A percentile compares a stretch with the other conserved stretches of the same genome.
Evolutionary conservation across 495 filamentous ascomycete species (phyloP).

Genomic region (Penicillium nucicola): DNA sequence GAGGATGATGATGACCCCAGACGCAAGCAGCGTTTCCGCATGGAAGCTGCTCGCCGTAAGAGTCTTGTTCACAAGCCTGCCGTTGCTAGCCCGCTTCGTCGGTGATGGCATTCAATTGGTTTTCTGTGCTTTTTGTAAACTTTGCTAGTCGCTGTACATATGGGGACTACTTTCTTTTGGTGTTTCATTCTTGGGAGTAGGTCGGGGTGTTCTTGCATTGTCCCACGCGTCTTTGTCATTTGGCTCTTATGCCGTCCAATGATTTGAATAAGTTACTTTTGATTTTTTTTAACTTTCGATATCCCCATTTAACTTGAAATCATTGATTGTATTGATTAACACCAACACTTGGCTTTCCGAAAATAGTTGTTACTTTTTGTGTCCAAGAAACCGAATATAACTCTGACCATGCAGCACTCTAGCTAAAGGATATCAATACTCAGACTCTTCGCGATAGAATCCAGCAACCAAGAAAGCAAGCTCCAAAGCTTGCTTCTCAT

Average conservation of each 20-base stretch:
- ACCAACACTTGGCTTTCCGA: no score
- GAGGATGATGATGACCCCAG: constrained; percentile 32
- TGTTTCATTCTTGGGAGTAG: not conserved
- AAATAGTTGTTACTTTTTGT: no score
- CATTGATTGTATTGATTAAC: no score
- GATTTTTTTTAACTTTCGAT: no score
- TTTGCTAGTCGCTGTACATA: constrained; percentile 17
- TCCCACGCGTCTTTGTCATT: not conserved
- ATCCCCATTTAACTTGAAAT: no score
- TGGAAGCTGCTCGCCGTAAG: constrained; percentile 75
- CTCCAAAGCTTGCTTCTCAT: constrained; percentile 97
- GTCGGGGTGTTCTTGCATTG: constrained; percentile 1
- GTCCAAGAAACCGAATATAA: no score
- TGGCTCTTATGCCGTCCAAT: no score
- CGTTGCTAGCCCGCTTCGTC: constrained; percentile 66
- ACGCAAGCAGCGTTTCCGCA: constrained; percentile 55
- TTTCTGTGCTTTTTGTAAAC: constrained; percentile 9
- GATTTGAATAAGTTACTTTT: no score
- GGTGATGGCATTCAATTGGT: constrained; percentile 7
- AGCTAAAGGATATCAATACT: constrained; percentile 6
- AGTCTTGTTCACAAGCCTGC: constrained; percentile 79
- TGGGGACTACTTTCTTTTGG: constrained; percentile 8
- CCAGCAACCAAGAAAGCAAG: constrained; percentile 90
- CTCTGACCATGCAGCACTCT: no score
- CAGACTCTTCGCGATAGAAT: constrained; percentile 58